Evolutionary conservation across 192 early-diverging fungal genomes (phyloP), one percentile per base, ranked within the genome.

Genomic region (Geranomyces variabilis): DNA sequence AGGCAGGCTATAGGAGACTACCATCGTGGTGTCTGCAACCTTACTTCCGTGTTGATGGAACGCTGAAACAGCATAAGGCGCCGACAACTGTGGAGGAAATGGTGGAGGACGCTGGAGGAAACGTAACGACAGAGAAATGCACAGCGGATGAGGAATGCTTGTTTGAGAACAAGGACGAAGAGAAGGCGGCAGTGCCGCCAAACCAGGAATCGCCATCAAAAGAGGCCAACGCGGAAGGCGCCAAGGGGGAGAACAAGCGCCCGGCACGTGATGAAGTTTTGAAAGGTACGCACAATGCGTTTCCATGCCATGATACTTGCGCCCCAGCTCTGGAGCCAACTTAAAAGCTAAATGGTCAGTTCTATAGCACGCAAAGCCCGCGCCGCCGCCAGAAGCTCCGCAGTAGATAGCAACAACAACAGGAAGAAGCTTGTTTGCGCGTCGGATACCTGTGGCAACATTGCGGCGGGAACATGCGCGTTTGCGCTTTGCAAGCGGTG

Each of bases 1-100:
- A 79, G 22, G 67, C 80, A 29, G 89, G 89, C 0, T 79, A 84
- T 67, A 80, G 84, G 28, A 78, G 79, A 19, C 75, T 91, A 46
- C 91, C 91, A 19, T 76, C 75, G 33, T 93, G 90, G 90, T 75
- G 87, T 17, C 80, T 77, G 44, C 91, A 93, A 73, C 91, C 91
- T 19, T 84, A 87, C 63, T 73, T 93, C 53, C 79, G 91, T 47
- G 72, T 63, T 21, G 76, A 76, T 30, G 73, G 68, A 3, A 74
- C 65, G 28, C 51, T 60, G 6, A 69, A 61, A 22, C 30, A 65
- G 15, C 36, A 29, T 24, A 45, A 41, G 41, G 12, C 63, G 5
- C 17, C 33, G 1, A 4, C 41, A 29, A 64, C 41, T 5, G 43
- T n/a, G 3, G 63, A 41, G 17, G 63, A 64, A 36, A 45, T 26